Evolutionary conservation across 441 rosid genomes (phyloP), one percentile per base, ranked within the genome.

Genomic region (Syzygium syzygioides): DNA sequence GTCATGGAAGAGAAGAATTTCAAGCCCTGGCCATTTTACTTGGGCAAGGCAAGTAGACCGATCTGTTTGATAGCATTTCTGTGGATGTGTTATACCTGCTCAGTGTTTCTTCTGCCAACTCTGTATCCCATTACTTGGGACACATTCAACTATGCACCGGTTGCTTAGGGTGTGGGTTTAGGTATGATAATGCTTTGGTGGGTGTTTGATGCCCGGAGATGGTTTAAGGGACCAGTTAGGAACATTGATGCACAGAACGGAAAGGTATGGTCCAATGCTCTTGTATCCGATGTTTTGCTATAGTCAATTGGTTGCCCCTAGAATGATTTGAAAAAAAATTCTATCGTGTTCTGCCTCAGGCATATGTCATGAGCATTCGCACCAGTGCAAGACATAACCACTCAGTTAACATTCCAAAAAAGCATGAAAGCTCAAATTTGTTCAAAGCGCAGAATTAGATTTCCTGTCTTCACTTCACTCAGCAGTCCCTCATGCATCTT

Each of bases 211-310:
- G 94, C 94, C 7, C 92, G 93, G 88, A 93, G 89, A 90, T 95
- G 95, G 96, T 94, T 94, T 89, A 91, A 92, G 83, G 96, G 95
- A 56, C 95, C 95, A 85, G 96, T 92, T 37, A 90, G 93, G 90
- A 94, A 92, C 90, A 93, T 94, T 64, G 89, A 90, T 76, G 25
- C 50, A 57, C 86, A 56, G 32, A 88, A 85, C 30, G 88, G 66
- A 76, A 41, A 76, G 30, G 84, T 76, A 13, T 76, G 84, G 7
- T 76, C 53, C 18, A 10, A 41, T 76, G 83, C 52, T 76, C 83
- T 28, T 41, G 5, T 76, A 76, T 76, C 53, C 18, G 14, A 76
- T 14, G 17, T 12, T 76, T 76, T 1, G 17, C 2, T 12, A 41
- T 37, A 41, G 83, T 37, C 14, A 41, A 76, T 41, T 0, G n/a